Conservation (phyloP, 306 rosid species). For the Calophaca sinica region DNA sequence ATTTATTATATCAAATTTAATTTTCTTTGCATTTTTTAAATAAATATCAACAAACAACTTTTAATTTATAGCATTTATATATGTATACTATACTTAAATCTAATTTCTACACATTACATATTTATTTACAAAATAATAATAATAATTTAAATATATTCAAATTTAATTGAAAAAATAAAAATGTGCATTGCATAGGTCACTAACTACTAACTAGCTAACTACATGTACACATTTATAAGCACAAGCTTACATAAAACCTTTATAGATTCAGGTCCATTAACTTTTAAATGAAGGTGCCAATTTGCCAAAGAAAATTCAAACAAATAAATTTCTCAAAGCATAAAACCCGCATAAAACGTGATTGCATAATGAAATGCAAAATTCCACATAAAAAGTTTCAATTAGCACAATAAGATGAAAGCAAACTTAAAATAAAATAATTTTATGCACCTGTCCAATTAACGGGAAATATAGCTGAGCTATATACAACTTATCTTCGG, state of each 20-base stretch:
- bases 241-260: neutral
- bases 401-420: neutral
- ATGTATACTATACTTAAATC: constrained; percentile 14
- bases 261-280: neutral
- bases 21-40: neutral
- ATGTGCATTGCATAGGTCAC: neutral
- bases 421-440: constrained; percentile 18
- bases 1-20: neutral
- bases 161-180: constrained; percentile 10
- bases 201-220: neutral
- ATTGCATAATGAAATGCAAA: constrained; percentile 8
- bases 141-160: neutral
- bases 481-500: constrained; percentile 95
- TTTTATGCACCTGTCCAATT: constrained; percentile 78
- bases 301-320: constrained; percentile 12
- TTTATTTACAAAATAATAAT: neutral
- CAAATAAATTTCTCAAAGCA: neutral
- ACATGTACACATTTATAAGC: neutral
- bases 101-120: neutral
- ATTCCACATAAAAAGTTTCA: constrained; percentile 13
- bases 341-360: neutral
- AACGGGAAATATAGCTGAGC: constrained; percentile 98
- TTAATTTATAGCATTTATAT: constrained; percentile 2
- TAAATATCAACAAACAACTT: constrained; percentile 9
- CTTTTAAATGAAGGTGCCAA: neutral